Evolutionary conservation across 768 basidiomycete species (phyloP).

Genomic region (Mycena sanguinolenta): DNA sequence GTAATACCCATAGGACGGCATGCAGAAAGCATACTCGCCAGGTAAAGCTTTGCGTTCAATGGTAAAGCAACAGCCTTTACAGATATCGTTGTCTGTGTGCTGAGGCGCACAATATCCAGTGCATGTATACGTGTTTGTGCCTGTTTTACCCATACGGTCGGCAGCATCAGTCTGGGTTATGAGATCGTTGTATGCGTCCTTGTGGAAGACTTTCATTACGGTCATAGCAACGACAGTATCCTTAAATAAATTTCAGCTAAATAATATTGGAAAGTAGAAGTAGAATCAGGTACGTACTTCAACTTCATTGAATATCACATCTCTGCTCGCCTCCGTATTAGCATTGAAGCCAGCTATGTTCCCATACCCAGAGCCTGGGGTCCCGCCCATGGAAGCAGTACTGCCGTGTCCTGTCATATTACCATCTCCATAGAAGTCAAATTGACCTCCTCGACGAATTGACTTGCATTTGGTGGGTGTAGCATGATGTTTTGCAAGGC

Average conservation of each 20-base stretch:
- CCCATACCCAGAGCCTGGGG: neutral
- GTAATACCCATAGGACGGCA: conserved; percentile 9
- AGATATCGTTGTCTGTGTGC: neutral
- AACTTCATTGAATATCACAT: neutral
- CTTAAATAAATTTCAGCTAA: too few relatives aligned
- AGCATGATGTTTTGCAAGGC: neutral
- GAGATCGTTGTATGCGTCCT: neutral
- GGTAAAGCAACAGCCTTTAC: neutral
- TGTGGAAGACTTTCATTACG: neutral
- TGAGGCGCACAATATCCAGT: neutral
- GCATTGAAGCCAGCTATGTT: neutral
- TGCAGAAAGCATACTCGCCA: conserved; percentile 1
- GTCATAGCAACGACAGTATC: neutral
- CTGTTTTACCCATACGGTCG: neutral
- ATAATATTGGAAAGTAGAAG: neutral
- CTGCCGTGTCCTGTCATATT: neutral
- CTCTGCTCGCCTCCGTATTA: neutral
- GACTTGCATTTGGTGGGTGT: neutral
- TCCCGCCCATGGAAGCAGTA: neutral
- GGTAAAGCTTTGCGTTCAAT: neutral
- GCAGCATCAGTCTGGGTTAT: neutral
- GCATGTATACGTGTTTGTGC: neutral
- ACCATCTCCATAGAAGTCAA: neutral
- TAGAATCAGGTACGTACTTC: neutral
- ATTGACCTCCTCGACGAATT: neutral